Base-by-base conservation (phyloP, 2,329 filamentous ascomycete species). In the Colletotrichum noveboracense region DNA sequence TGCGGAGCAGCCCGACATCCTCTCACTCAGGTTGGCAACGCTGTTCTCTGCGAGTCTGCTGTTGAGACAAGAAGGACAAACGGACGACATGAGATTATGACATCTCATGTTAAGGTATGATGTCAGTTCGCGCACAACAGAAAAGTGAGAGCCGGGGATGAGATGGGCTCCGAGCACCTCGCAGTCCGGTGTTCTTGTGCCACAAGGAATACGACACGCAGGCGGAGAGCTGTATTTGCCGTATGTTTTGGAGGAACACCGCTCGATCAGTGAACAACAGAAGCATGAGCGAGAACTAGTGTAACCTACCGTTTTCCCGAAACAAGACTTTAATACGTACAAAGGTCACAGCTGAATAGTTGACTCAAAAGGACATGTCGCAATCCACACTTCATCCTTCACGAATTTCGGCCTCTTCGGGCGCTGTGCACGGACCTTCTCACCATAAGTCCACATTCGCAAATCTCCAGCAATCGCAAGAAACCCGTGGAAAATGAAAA, bases 131-230 rank as follows among this genome's bases (percentile, higher is more conserved):
- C 10, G 43, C 16, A 52, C 10, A 52, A 52, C 43, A 52, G 10
- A 21, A 52, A 21, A 52, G n/a, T 52, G 43, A 52, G 43, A 52
- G 4, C 43, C 10, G 43, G 43, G 10, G 10, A 52, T 52, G n/a
- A 52, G 43, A 52, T 52, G 43, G 43, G 43, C 43, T 52, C 43
- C n/a, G n/a, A 52, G 43, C 43, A 21, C 43, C 43, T 52, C 43
- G 43, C n/a, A 21, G n/a, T 21, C 43, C n/a, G 10, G n/a, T 52
- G 43, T 52, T 21, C 43, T n/a, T n/a, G n/a, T n/a, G n/a, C n/a
- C 43, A 21, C 43, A 52, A 24, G 10, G n/a, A 52, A 52, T 21
- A 24, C 43, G n/a, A 21, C 43, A 52, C n/a, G n/a, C 10, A 52
- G 43, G 43, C 43, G 6, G 43, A 13, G 10, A 52, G 13, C 43